Conservation (phyloP, 352 stramenopile genomes). For the Pilasporangium apinafurcum region DNA sequence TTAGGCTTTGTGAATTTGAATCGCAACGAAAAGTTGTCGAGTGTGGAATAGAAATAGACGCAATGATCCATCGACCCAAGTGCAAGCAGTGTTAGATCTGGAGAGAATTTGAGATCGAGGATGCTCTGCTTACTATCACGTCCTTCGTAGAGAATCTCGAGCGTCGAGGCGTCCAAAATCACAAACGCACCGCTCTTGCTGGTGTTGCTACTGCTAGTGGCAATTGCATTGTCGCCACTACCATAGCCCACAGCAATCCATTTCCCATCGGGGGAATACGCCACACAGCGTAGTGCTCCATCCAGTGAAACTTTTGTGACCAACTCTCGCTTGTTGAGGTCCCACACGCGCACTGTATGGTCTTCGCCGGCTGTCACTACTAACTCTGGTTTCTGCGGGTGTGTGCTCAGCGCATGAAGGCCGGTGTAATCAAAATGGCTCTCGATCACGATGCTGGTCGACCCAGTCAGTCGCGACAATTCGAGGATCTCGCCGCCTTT, state of each 20-base stretch:
- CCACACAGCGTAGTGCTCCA: slow-evolving; percentile 42
- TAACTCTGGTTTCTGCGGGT: slow-evolving; percentile 41
- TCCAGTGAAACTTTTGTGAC: slow-evolving; percentile 55
- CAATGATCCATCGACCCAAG: slow-evolving; percentile 77
- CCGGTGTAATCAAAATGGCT: slow-evolving; percentile 46
- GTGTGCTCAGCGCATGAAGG: slow-evolving; percentile 38
- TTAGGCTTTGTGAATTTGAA: slow-evolving; percentile 70
- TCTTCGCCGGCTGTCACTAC: slow-evolving; percentile 69
- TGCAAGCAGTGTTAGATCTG: slow-evolving; percentile 79
- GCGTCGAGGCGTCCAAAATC: slow-evolving; percentile 54
- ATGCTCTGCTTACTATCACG: slow-evolving; percentile 84
- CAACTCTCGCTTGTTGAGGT: slow-evolving; percentile 41
- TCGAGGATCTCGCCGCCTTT: slow-evolving; percentile 65
- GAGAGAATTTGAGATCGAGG: slow-evolving; percentile 80
- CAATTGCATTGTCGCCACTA: slow-evolving; percentile 2
- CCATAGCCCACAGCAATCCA: slow-evolving; percentile 64
- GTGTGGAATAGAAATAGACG: slow-evolving; percentile 90
- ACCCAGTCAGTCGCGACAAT: slow-evolving; percentile 52
- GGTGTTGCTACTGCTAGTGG: slow-evolving; percentile 7
- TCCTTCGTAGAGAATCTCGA: slow-evolving; percentile 85
- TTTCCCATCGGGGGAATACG: slow-evolving; percentile 63
- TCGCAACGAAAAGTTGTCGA: slow-evolving; percentile 64
- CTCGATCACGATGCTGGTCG: slow-evolving; percentile 59
- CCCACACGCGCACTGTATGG: slow-evolving; percentile 63
- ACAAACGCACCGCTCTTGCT: slow-evolving; percentile 46